Evolutionary conservation across 495 filamentous ascomycete species (phyloP).

Genomic region (Cercophora samala): DNA sequence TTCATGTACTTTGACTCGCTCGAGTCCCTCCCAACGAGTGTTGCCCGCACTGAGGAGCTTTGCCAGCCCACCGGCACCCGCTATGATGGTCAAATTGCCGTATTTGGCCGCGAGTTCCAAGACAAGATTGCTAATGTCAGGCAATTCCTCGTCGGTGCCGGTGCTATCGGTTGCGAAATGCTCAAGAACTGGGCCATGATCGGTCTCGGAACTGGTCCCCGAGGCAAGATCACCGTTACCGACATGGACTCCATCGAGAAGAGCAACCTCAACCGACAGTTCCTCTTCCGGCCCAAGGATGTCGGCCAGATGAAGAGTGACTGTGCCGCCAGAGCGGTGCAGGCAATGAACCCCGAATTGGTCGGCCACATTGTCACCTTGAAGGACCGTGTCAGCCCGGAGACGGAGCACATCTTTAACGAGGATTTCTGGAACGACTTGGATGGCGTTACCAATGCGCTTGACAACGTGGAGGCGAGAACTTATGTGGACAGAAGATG

Average conservation of each 20-base stretch:
- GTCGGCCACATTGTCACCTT: conserved; percentile 77
- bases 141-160: conserved; percentile 93
- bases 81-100: conserved; percentile 96
- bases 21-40: conserved; percentile 79
- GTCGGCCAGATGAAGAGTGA: conserved; percentile 98
- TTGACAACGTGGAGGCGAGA: conserved; percentile 96
- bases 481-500: conserved; percentile 97
- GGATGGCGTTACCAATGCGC: conserved; percentile 91
- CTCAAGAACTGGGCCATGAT: conserved; percentile 99
- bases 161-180: conserved; percentile 98
- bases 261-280: conserved; percentile 98
- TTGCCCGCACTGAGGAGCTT: conserved; percentile 72
- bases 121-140: conserved; percentile 85
- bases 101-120: conserved; percentile 91
- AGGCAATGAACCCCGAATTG: conserved; percentile 93
- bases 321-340: conserved; percentile 81
- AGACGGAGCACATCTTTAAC: conserved; percentile 93
- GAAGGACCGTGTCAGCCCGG: conserved; percentile 83
- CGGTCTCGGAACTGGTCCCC: conserved; percentile 81
- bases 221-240: conserved; percentile 85
- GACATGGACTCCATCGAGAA: conserved; percentile 99
- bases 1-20: conserved; percentile 97
- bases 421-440: conserved; percentile 90
- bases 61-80: conserved; percentile 79
- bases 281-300: conserved; percentile 90